Conservation (phyloP, 2,329 filamentous ascomycete species). For the Acarospora socialis region DNA sequence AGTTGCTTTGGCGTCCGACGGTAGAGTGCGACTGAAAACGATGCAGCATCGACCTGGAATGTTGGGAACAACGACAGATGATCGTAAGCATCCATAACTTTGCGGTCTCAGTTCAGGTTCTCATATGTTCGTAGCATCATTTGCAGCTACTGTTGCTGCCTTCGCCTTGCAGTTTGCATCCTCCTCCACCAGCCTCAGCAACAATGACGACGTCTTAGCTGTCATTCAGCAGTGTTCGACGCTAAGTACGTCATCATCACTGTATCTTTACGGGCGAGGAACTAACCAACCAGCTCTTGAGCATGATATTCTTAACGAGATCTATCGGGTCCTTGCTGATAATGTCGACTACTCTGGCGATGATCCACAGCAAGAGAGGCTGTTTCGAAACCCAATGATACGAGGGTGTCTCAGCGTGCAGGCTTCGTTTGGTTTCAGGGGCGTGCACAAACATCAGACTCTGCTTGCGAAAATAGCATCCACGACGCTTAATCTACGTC, state of each 20-base stretch:
- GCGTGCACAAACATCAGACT: constrained; percentile 45
- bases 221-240: constrained; percentile 39
- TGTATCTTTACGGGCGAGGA: neutral
- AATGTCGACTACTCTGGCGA: constrained; percentile 71
- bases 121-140: constrained; percentile 29
- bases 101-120: neutral
- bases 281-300: constrained; percentile 32
- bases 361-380: constrained; percentile 54
- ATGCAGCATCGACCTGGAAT: constrained; percentile 28
- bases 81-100: constrained; percentile 6
- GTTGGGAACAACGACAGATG: constrained; percentile 26
- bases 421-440: constrained; percentile 60
- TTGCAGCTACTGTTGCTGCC: constrained; percentile 46
- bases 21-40: constrained; percentile 24
- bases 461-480: constrained; percentile 62
- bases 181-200: constrained; percentile 29
- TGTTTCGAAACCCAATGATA: constrained; percentile 59
- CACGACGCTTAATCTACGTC: constrained; percentile 59
- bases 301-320: constrained; percentile 48
- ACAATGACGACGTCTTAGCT: constrained; percentile 57
- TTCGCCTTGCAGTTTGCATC: constrained; percentile 41
- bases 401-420: constrained; percentile 67
- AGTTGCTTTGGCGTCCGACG: constrained; percentile 25
- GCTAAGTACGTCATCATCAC: constrained; percentile 24
- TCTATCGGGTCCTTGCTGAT: constrained; percentile 55